Percentiles rank a stretch among this genome's conserved stretches.
These are phyloP conservation scores for Melaleuca quinquenervia DNA, from an alignment of 345 rosid genomes.

Conservation along the genomic window DNA sequence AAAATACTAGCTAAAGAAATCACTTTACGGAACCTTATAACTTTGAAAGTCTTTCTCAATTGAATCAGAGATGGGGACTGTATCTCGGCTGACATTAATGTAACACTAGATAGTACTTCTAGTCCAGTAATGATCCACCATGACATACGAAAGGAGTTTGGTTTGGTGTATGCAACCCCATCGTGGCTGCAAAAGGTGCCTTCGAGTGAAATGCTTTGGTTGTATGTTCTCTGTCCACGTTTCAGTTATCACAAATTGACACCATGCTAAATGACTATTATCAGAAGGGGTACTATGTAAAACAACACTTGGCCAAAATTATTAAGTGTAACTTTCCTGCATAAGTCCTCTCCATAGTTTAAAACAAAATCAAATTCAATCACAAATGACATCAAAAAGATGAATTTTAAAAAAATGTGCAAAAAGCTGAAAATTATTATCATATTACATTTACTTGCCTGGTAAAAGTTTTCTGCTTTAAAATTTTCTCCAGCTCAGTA, in stretches of 20 bases:
- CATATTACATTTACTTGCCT: conserved; percentile 30
- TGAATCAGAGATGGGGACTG: background rate
- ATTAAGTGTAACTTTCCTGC: background rate
- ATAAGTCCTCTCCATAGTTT: background rate
- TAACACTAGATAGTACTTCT: background rate
- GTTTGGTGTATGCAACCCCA: background rate
- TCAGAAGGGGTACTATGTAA: background rate
- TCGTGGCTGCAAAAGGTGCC: background rate
- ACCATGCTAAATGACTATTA: background rate
- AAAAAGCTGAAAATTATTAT: background rate
- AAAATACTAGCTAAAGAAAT: background rate
- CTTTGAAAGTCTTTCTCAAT: background rate
- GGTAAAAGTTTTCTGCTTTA: conserved; percentile 69
- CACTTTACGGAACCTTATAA: background rate
- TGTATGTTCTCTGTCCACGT: background rate
- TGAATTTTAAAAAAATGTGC: background rate
- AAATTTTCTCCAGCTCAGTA: conserved; percentile 38
- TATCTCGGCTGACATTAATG: background rate
- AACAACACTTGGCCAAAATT: background rate
- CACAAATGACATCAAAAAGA: background rate
- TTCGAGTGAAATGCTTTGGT: background rate
- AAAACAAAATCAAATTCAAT: background rate
- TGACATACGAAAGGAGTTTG: background rate
- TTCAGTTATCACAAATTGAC: background rate
- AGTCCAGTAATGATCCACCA: background rate